Conservation (phyloP, 257 asterid species). For the Capsicum chinense region DNA sequence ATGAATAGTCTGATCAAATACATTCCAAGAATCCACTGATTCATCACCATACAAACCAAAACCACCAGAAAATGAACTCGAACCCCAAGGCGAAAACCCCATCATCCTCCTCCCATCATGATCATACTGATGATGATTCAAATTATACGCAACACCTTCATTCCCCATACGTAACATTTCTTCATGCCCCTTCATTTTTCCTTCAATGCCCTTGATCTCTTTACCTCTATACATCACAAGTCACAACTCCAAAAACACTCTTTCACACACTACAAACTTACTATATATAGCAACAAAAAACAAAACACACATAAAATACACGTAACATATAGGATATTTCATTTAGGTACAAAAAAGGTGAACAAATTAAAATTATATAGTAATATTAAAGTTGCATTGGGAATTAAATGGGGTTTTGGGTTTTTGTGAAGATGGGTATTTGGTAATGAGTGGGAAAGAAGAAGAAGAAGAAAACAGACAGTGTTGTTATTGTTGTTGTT, state of each 20-base stretch:
- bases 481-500: background rate
- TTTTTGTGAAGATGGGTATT: conserved; percentile 21
- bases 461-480: background rate
- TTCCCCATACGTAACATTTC: conserved; percentile 22
- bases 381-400: background rate
- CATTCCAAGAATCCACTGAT: conserved; percentile 23
- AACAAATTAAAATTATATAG: too few relatives aligned
- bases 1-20: conserved; percentile 29
- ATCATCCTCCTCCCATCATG: background rate
- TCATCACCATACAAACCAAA: conserved; percentile 31
- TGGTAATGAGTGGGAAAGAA: conserved; percentile 25
- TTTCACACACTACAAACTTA: background rate
- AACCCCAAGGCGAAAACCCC: conserved; percentile 28
- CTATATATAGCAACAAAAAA: background rate
- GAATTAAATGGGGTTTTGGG: conserved; percentile 30
- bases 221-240: conserved; percentile 31
- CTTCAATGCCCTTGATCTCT: conserved; percentile 33
- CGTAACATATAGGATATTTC: too few relatives aligned
- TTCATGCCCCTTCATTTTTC: conserved; percentile 35
- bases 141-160: conserved; percentile 22
- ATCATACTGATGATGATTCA: conserved; percentile 19
- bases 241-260: too few relatives aligned
- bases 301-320: background rate
- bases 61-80: conserved; percentile 35
- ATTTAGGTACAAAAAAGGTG: too few relatives aligned